Conservation (phyloP, 768 basidiomycete species). For the Suillus americanus region DNA sequence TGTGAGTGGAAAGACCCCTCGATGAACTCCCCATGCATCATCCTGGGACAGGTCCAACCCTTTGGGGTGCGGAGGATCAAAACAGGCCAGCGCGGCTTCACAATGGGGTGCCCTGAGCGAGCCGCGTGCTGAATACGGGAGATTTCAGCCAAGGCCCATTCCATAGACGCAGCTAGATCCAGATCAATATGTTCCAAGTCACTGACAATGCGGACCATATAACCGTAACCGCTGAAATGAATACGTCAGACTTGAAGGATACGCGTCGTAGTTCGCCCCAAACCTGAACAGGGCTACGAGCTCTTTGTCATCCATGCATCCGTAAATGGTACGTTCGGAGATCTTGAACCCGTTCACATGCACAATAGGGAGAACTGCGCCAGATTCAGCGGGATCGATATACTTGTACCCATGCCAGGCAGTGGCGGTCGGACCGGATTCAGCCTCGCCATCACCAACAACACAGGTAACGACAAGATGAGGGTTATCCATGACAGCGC, state of each 20-base stretch:
- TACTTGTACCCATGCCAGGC: slow-evolving; percentile 91
- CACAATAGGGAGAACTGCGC: slow-evolving; percentile 88
- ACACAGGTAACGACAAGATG: slow-evolving; percentile 79
- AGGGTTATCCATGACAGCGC: slow-evolving; percentile 90
- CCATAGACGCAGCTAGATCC: slow-evolving; percentile 78
- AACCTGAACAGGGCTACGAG: slow-evolving; percentile 73
- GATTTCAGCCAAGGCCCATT: slow-evolving; percentile 78
- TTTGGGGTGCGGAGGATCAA: slow-evolving; percentile 87
- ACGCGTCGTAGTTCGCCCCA: slow-evolving; percentile 11
- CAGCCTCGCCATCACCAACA: slow-evolving; percentile 88
- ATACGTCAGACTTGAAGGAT: slow-evolving; percentile 5
- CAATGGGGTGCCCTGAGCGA: slow-evolving; percentile 69
- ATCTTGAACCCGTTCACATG: slow-evolving; percentile 92
- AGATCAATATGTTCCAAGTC: slow-evolving; percentile 65
- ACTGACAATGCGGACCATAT: slow-evolving; percentile 82
- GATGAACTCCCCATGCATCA: slow-evolving; percentile 65
- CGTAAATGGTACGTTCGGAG: slow-evolving; percentile 85
- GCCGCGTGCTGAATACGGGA: slow-evolving; percentile 78
- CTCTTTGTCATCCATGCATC: slow-evolving; percentile 90
- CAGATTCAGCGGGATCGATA: slow-evolving; percentile 86
- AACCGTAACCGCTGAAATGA: slow-evolving; percentile 70
- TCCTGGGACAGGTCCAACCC: slow-evolving; percentile 70
- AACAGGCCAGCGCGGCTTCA: slow-evolving; percentile 92
- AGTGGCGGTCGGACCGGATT: slow-evolving; percentile 75
- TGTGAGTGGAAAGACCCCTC: slow-evolving; percentile 85